Evolutionary conservation across 2,329 filamentous ascomycete genomes (phyloP), one percentile per base, ranked within the genome.

Genomic region (Westerdykella sp.): DNA sequence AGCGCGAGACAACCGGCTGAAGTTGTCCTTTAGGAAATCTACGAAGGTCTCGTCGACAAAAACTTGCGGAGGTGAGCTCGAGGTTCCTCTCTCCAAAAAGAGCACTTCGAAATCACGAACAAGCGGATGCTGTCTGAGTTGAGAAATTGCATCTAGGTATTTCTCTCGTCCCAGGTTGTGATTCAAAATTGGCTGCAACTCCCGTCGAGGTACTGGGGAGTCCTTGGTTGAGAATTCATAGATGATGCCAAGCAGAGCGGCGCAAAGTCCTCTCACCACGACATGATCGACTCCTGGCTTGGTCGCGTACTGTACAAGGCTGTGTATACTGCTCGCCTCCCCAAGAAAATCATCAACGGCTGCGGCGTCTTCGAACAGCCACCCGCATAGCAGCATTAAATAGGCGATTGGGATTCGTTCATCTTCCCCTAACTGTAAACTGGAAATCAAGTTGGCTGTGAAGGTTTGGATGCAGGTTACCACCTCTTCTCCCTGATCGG

Each of bases 201-300:
- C 90, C 18, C 81, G 76, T 47, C 93, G 79, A 5, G 91, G 80
- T 40, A 98, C 84, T 0, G 93, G 88, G 0, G 91, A 97, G 67
- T 98, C 93, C 62, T 95, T 95, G 0, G 91, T 96, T 9, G 91
- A 97, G 60, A 97, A 98, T 59, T 98, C 93, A 63, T 97, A 98
- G 4, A 93, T 77, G 15, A 94, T 83, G 9, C 91, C 93, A 1
- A 97, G 75, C 0, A 98, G 71, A 62, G 89, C 81, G 13, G 89
- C 85, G 62, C 85, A 88, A 11, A 98, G 75, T 2, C 93, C 93
- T 51, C 87, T 85, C 12, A 91, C 75, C 25, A 95, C 72, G 15
- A 79, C 73, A 46, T 81, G 82, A 11, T 80, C 80, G 22, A 50
- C 53, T 9, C 65, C 63, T 6, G 60, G 76, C 68, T 59, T 73